Evolutionary conservation across 768 basidiomycete genomes (phyloP).

Genomic region (Russula sp.): DNA sequence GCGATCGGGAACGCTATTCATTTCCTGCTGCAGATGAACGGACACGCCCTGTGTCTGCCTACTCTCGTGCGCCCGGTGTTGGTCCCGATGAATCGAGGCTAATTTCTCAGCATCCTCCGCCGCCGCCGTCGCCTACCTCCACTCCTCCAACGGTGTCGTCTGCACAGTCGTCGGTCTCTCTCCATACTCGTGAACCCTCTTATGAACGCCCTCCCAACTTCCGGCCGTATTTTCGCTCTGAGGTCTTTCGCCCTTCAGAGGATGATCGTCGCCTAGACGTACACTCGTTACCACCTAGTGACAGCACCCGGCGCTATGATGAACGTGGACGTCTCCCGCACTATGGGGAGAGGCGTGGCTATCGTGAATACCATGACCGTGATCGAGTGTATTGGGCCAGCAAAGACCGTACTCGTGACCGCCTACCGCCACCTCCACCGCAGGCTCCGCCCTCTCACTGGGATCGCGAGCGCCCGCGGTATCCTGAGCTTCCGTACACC

Average conservation of each 20-base stretch:
- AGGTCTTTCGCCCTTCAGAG: slow-evolving; percentile 21
- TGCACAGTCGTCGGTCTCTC: slow-evolving; percentile 3
- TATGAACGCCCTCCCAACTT: slow-evolving; percentile 9
- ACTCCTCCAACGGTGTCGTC: slow-evolving; percentile 4
- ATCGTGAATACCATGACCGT: slow-evolving; percentile 21
- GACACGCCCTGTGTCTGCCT: slow-evolving; percentile 11
- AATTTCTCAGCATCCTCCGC: background rate
- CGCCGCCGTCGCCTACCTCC: slow-evolving; percentile 4
- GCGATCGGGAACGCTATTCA: slow-evolving; percentile 6
- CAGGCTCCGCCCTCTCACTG: background rate
- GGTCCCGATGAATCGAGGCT: slow-evolving; percentile 10
- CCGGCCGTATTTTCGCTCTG: slow-evolving; percentile 23
- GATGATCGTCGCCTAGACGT: slow-evolving; percentile 18
- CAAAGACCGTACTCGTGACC: slow-evolving; percentile 15
- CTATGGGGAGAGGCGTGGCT: slow-evolving; percentile 8
- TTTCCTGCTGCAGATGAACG: slow-evolving; percentile 2
- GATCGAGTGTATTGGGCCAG: slow-evolving; percentile 14
- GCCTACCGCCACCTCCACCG: background rate
- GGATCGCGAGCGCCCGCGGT: slow-evolving; percentile 15
- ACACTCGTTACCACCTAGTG: background rate
- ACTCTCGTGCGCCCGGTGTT: slow-evolving; percentile 5
- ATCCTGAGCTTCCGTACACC: slow-evolving; percentile 7
- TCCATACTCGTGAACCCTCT: slow-evolving; percentile 19
- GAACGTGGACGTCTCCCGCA: slow-evolving; percentile 7
- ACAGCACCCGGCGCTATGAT: slow-evolving; percentile 13